Evolutionary conservation across 2,329 filamentous ascomycete species (phyloP), one percentile per base, ranked within the genome.

Genomic region (Daldinia eschscholtzii): DNA sequence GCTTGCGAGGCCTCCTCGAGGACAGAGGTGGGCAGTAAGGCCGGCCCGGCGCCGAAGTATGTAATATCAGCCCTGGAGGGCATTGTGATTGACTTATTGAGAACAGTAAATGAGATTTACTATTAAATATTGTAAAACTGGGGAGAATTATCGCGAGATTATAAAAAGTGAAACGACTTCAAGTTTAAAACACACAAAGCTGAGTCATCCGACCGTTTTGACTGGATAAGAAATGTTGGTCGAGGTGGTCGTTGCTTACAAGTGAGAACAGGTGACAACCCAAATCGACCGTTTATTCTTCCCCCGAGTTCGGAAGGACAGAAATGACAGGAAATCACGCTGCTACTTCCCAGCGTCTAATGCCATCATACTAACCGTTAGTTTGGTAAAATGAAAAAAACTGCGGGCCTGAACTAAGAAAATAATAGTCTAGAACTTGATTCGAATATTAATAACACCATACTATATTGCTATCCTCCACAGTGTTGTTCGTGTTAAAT

Each of bases 1-100:
- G 92, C 92, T 78, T 89, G 80, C 1, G 93, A 89, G 57, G 93
- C 94, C 50, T 85, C 86, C 80, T 96, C 89, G 57, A 98, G 88
- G 23, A 98, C 92, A 3, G 88, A 82, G 12, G 93, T 97, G 26
- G 94, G 94, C 18, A 98, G 86, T 35, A 89, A 85, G n/a, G 95
- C 94, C 56, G 95, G 95, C 70, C 95, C 95, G 60, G 95, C 94
- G 69, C 94, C 94, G 75, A 97, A 97, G 82, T 97, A 96, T 72
- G 71, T 70, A 62, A 74, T 68, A 42, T 72, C 71, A 7, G 64
- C 59, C 65, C 71, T 67, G 15, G 55, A 44, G 52, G 71, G 70
- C 72, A 74, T 74, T 53, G 1, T 58, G 23, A 41, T 20, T 4
- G 23, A 35, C 1, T 58, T 58, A 55, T 55, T 35, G 53, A 35